Evolutionary conservation across 2,329 filamentous ascomycete species (phyloP).

Genomic region (Fusarium napiforme): DNA sequence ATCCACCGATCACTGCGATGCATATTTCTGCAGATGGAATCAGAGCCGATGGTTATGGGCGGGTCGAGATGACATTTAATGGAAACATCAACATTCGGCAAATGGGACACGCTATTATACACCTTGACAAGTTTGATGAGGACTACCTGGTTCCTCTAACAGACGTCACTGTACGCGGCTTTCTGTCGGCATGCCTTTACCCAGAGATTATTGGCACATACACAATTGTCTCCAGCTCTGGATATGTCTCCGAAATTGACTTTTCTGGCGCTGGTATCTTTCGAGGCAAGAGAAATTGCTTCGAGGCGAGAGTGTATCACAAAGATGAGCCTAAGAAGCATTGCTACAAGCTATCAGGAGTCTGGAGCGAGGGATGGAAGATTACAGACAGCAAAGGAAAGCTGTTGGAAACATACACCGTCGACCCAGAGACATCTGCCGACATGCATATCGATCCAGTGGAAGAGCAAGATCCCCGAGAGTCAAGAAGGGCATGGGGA

Average conservation of each 20-base stretch:
- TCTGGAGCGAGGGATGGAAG: slow-evolving; percentile 40
- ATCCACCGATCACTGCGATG: slow-evolving; percentile 65
- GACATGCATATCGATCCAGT: slow-evolving; percentile 47
- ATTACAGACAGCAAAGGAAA: slow-evolving; percentile 48
- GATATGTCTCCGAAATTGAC: slow-evolving; percentile 58
- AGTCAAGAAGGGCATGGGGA: slow-evolving; percentile 83
- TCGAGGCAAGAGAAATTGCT: slow-evolving; percentile 53
- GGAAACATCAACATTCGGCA: slow-evolving; percentile 62
- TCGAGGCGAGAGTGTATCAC: slow-evolving; percentile 56
- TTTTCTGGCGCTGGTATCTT: slow-evolving; percentile 60
- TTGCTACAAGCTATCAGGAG: slow-evolving; percentile 25
- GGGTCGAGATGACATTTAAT: slow-evolving; percentile 63
- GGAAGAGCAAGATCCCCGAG: slow-evolving; percentile 80
- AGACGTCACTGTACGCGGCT: slow-evolving; percentile 59
- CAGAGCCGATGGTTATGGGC: slow-evolving; percentile 61
- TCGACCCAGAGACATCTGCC: slow-evolving; percentile 47
- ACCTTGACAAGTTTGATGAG: slow-evolving; percentile 61
- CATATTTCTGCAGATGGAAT: slow-evolving; percentile 57
- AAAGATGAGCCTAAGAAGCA: slow-evolving; percentile 46
- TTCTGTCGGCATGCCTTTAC: slow-evolving; percentile 59
- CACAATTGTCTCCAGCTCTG: slow-evolving; percentile 57
- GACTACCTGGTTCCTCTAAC: slow-evolving; percentile 61
- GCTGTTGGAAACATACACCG: slow-evolving; percentile 50
- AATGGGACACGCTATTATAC: slow-evolving; percentile 61
- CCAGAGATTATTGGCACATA: slow-evolving; percentile 60